Evolutionary conservation across 2,329 filamentous ascomycete genomes (phyloP).

Genomic region (Penicillium expansum): DNA sequence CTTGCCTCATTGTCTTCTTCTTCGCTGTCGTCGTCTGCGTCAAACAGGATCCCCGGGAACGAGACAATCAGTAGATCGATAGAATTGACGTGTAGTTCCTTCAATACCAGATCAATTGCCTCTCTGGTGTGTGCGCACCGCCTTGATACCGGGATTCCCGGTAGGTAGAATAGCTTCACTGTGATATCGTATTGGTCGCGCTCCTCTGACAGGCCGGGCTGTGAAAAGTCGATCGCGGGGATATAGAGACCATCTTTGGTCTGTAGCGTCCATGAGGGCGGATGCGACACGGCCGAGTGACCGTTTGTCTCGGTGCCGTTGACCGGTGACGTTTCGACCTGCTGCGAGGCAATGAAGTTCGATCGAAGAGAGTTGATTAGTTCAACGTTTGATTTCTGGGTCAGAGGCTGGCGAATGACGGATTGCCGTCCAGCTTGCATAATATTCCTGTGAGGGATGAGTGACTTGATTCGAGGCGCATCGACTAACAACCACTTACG

Average conservation of each 20-base stretch:
- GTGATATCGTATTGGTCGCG: slow-evolving; percentile 87
- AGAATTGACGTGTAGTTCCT: slow-evolving; percentile 70
- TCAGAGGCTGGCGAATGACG: slow-evolving; percentile 74
- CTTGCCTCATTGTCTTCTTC: slow-evolving; percentile 59
- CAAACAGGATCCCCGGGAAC: slow-evolving; percentile 90
- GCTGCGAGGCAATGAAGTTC: slow-evolving; percentile 74
- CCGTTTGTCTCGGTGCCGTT: slow-evolving; percentile 23
- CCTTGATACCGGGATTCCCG: slow-evolving; percentile 62
- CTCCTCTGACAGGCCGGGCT: slow-evolving; percentile 74
- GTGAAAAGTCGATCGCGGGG: slow-evolving; percentile 71
- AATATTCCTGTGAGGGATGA: slow-evolving; percentile 61
- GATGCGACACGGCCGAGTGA: slow-evolving; percentile 10
- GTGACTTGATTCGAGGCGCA: slow-evolving; percentile 2
- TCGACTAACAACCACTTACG: slow-evolving; percentile 55
- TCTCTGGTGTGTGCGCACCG: slow-evolving; percentile 71
- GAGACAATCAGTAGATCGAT: slow-evolving; percentile 90
- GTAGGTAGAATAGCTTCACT: slow-evolving; percentile 90
- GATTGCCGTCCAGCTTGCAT: slow-evolving; percentile 78
- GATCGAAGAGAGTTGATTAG: slow-evolving; percentile 82
- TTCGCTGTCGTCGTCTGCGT: slow-evolving; percentile 83
- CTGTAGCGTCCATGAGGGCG: slow-evolving; percentile 64
- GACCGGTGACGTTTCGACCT: slow-evolving; percentile 46
- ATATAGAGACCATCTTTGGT: slow-evolving; percentile 66
- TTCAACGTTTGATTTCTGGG: slow-evolving; percentile 87
- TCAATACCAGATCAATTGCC: slow-evolving; percentile 75